Percentiles rank a stretch among this genome's conserved stretches.
These are phyloP conservation scores for Cnidoscolus chayamansa DNA, from an alignment of 441 rosid species.

Conservation along the genomic window DNA sequence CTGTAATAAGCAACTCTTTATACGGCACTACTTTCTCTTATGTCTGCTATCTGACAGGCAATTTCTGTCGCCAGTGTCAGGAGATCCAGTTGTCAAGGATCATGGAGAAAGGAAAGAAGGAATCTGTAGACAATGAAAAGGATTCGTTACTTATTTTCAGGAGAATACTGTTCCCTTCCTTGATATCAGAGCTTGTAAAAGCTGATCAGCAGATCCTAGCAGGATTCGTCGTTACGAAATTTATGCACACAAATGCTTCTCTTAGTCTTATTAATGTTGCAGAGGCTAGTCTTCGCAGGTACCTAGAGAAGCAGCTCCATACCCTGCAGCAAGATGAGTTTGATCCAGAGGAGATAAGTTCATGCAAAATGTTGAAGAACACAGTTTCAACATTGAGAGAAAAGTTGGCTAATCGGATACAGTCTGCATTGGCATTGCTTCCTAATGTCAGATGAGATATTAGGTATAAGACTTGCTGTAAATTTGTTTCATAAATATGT, in stretches of 20 bases:
- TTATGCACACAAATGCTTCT: slow-evolving; percentile 79
- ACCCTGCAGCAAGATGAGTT: slow-evolving; percentile 32
- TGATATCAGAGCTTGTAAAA: slow-evolving; percentile 70
- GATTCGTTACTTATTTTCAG: slow-evolving; percentile 39
- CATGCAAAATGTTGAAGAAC: slow-evolving; percentile 40
- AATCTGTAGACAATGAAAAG: slow-evolving; percentile 16
- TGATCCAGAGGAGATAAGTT: slow-evolving; percentile 25
- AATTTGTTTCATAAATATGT: too few species aligned
- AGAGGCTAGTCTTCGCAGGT: slow-evolving; percentile 64
- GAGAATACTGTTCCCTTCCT: slow-evolving; percentile 62
- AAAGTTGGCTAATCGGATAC: slow-evolving; percentile 45
- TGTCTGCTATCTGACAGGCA: slow-evolving; percentile 70
- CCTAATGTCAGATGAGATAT: slow-evolving; percentile 32
- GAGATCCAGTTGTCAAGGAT: slow-evolving; percentile 41
- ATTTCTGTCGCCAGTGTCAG: slow-evolving; percentile 65
- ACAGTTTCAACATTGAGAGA: slow-evolving; percentile 41
- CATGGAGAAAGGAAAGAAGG: slow-evolving; percentile 24
- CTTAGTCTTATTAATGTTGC: slow-evolving; percentile 61
- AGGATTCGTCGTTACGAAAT: slow-evolving; percentile 65
- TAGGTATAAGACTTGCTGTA: background rate
- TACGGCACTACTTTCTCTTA: slow-evolving; percentile 58
- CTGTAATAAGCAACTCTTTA: slow-evolving; percentile 43
- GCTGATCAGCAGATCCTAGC: slow-evolving; percentile 74
- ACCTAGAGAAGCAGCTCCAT: slow-evolving; percentile 55
- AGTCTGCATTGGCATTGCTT: slow-evolving; percentile 51